Percentiles rank a stretch among this genome's conserved stretches.
Conservation (phyloP, 257 asterid genomes). For the Eucommia ulmoides region DNA sequence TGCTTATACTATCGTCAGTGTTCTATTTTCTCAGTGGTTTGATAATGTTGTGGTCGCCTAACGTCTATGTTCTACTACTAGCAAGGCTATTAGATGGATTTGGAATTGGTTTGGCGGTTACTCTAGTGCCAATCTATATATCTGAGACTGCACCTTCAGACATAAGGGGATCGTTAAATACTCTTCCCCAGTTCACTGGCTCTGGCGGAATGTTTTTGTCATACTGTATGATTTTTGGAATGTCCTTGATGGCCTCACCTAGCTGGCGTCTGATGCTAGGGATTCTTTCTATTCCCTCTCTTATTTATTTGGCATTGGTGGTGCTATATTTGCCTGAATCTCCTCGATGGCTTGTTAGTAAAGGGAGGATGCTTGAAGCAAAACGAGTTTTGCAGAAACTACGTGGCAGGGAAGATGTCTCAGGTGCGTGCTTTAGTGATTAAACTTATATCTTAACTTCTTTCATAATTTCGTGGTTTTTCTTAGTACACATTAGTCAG, state of each 20-base stretch:
- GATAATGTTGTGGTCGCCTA: too few relatives aligned
- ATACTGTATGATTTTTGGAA: constrained; percentile 18
- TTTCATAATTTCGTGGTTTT: too few relatives aligned
- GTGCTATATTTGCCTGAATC: constrained; percentile 14
- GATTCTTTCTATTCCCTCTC: constrained; percentile 12
- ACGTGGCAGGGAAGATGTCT: constrained; percentile 18
- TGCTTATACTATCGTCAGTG: too few relatives aligned
- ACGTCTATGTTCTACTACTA: too few relatives aligned
- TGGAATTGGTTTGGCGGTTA: too few relatives aligned
- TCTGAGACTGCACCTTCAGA: constrained; percentile 18
- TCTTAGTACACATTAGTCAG: too few relatives aligned
- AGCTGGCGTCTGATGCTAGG: constrained; percentile 17
- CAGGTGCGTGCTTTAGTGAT: constrained; percentile 6
- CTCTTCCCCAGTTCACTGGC: constrained; percentile 14
- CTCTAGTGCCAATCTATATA: too few relatives aligned
- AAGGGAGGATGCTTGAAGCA: constrained; percentile 19
- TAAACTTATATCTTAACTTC: too few relatives aligned
- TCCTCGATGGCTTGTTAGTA: constrained; percentile 20
- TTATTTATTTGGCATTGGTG: constrained; percentile 4
- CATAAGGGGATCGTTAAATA: constrained; percentile 13
- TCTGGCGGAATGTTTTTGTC: constrained; percentile 16
- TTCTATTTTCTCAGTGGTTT: too few relatives aligned
- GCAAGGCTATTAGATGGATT: too few relatives aligned
- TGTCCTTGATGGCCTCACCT: constrained; percentile 14
- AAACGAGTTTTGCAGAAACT: constrained; percentile 15